These are phyloP conservation scores for Bryum argenteum DNA, from an alignment of 225 moss, liverwort and hornwort genomes.

Conservation along the genomic window DNA sequence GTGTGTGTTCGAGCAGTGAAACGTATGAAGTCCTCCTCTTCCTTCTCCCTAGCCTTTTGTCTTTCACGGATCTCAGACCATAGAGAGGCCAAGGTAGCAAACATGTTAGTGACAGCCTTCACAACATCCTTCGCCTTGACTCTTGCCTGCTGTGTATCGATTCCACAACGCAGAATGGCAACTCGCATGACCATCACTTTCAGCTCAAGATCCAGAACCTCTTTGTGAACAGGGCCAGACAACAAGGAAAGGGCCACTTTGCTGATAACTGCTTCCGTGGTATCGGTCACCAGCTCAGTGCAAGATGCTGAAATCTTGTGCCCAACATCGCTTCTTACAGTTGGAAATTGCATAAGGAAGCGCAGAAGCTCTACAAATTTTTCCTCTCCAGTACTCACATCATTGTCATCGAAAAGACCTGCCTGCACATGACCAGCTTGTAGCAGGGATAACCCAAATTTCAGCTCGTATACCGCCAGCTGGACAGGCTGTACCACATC, in stretches of 20 bases:
- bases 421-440: constrained; percentile 60
- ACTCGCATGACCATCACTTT: constrained; percentile 79
- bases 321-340: constrained; percentile 37
- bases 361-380: constrained; percentile 55
- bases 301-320: constrained; percentile 44
- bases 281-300: constrained; percentile 45
- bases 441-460: constrained; percentile 78
- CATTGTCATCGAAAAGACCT: constrained; percentile 46
- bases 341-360: constrained; percentile 85
- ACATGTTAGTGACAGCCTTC: constrained; percentile 49
- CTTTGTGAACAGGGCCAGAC: constrained; percentile 41
- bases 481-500: constrained; percentile 91
- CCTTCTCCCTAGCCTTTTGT: constrained; percentile 49
- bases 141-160: constrained; percentile 64
- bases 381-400: constrained; percentile 41
- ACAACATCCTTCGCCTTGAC: constrained; percentile 51
- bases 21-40: constrained; percentile 56
- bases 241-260: constrained; percentile 39
- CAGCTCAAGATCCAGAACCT: constrained; percentile 74
- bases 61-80: constrained; percentile 66
- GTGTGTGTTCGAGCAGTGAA: constrained; percentile 66
- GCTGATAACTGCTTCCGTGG: constrained; percentile 46
- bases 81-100: constrained; percentile 43
- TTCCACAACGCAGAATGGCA: constrained; percentile 72
- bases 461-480: constrained; percentile 80